Base-by-base conservation (phyloP, 345 rosid species). In the Brassica juncea region DNA sequence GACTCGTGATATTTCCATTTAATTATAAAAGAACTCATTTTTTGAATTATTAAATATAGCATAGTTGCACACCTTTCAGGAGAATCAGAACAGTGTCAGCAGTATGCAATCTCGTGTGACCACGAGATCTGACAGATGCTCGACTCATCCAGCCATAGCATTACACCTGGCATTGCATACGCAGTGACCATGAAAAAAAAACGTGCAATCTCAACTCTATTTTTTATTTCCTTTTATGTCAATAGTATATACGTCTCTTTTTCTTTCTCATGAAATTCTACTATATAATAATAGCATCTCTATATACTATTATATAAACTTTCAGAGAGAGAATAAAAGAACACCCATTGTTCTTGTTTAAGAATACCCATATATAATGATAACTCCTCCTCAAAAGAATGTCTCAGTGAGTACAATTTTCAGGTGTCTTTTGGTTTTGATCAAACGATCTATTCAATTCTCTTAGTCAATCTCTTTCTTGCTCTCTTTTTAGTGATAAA, bases 391-490 rank as follows among this genome's bases (percentile, higher is more conserved):
- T 68, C 34, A 49, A 15, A 73, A 60, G 70, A 79, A 71, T 79
- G 70, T 79, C 25, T 79, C 82, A 35, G 66, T 79, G 70, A 61
- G 82, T 21, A 73, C 55, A 60, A 34, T 79, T 60, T 79, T 79
- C 65, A 79, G 10, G 70, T 79, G 78, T 67, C 82, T 79, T 44
- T 44, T 79, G 37, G 82, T 79, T 68, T 60, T 79, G 82, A 73
- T 79, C 57, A 79, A 8, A 52, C 77, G 82, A 55, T 79, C 82
- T 61, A 79, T 49, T 16, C 12, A 68, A 8, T 79, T 79, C 70
- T 68, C 64, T 11, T 72, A 78, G 52, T 8, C 14, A 23, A 28
- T 72, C 28, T 35, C 7, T 49, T 28, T 39, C 10, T 5, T 52
- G 5, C 52, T 42, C n/a, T 42, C 32, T 54, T 54, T 54, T 5